Evolutionary conservation across 2,329 filamentous ascomycete genomes (phyloP).

Genomic region (Pseudogymnoascus sp.): DNA sequence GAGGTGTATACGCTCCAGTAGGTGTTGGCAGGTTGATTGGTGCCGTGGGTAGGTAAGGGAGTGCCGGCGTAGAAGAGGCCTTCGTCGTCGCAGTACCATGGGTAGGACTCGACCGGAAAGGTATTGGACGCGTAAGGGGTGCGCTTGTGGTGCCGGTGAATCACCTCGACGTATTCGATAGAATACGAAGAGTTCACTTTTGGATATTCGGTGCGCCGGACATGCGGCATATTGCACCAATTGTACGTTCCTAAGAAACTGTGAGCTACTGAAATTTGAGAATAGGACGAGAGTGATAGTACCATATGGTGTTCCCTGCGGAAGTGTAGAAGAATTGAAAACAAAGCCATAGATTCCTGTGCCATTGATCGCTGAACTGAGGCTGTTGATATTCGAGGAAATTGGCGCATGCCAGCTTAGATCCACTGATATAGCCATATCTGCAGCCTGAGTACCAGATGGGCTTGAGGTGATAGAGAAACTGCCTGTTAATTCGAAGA

Average conservation of each 20-base stretch:
- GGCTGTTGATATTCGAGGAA: not conserved
- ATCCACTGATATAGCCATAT: not conserved
- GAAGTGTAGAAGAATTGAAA: not conserved
- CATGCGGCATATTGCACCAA: not conserved
- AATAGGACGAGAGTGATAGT: not conserved
- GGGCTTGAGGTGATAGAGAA: not conserved
- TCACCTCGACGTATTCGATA: not conserved
- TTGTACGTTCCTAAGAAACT: not conserved
- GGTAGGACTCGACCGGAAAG: not conserved
- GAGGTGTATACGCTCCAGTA: conserved; percentile 60
- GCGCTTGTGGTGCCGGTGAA: not conserved
- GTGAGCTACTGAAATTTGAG: not conserved
- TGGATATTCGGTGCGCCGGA: not conserved
- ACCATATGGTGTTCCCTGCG: not conserved
- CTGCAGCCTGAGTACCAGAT: not conserved
- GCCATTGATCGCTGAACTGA: not conserved
- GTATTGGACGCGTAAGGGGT: not conserved
- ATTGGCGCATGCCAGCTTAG: not conserved
- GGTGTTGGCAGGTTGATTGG: conserved; percentile 24
- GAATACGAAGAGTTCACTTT: not conserved
- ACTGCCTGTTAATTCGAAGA: not conserved
- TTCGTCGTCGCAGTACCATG: not conserved
- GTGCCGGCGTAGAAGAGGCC: not conserved
- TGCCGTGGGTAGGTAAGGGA: not conserved
- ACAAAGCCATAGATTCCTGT: conserved; percentile 13